Conservation (phyloP, 2,329 filamentous ascomycete species). For the Talaromyces albobiverticillius region DNA sequence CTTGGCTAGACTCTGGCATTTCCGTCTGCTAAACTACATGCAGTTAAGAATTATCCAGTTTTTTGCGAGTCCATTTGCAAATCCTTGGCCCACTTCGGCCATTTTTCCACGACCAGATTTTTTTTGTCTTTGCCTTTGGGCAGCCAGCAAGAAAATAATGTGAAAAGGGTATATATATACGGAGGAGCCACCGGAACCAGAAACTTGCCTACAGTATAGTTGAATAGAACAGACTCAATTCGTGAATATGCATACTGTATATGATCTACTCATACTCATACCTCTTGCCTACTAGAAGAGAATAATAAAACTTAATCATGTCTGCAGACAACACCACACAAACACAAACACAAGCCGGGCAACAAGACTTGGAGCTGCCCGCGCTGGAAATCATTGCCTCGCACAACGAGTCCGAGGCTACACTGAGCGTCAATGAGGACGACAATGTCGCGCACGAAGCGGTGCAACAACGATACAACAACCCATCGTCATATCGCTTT, state of each 20-base stretch:
- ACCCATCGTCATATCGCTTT: conserved; percentile 27
- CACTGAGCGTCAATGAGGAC: neutral
- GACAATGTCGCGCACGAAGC: conserved; percentile 21
- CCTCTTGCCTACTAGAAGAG: neutral
- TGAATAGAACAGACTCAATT: neutral
- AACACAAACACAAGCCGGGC: neutral
- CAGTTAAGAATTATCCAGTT: too few species aligned
- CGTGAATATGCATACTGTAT: neutral
- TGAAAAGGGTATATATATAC: too few species aligned
- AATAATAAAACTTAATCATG: neutral
- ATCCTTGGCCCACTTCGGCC: too few species aligned
- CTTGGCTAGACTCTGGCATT: too few species aligned
- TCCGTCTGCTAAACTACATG: too few species aligned
- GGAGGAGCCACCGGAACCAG: too few species aligned
- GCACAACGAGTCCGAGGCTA: conserved; percentile 4
- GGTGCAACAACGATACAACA: conserved; percentile 25
- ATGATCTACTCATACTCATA: neutral
- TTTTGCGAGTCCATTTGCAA: too few species aligned
- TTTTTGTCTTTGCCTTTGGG: too few species aligned
- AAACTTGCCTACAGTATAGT: too few species aligned
- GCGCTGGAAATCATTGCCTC: conserved; percentile 3
- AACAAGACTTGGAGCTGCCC: neutral
- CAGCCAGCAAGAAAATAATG: too few species aligned
- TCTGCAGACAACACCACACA: neutral
- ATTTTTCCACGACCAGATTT: too few species aligned